Conservation (phyloP, 495 filamentous ascomycete genomes). For the Aspergillus saccharolyticus region DNA sequence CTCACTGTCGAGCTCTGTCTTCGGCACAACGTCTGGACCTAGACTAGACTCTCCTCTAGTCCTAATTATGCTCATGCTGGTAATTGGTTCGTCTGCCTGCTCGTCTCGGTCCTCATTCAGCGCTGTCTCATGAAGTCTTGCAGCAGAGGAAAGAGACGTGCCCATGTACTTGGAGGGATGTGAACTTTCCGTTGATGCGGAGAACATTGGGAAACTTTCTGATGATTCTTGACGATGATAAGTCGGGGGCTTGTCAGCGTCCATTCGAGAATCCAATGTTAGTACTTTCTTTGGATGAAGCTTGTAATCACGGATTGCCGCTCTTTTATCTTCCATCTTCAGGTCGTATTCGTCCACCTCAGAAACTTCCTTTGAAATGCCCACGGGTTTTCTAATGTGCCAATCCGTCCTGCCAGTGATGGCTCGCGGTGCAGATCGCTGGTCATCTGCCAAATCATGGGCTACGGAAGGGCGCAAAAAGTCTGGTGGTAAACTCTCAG, state of each 20-base stretch:
- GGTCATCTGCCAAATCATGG: conserved; percentile 28
- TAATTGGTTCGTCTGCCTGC: conserved; percentile 11
- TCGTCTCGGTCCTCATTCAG: conserved; percentile 9
- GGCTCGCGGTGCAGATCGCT: conserved; percentile 42
- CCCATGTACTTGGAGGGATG: conserved; percentile 41
- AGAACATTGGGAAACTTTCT: conserved; percentile 80
- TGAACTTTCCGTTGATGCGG: conserved; percentile 63
- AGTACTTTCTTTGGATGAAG: conserved; percentile 40
- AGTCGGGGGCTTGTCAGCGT: conserved; percentile 30
- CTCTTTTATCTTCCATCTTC: conserved; percentile 38
- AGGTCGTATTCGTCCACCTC: conserved; percentile 44
- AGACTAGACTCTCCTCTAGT: conserved; percentile 23
- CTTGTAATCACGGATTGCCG: conserved; percentile 44
- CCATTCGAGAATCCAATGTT: conserved; percentile 36
- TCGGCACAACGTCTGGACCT: conserved; percentile 10
- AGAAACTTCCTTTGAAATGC: conserved; percentile 22
- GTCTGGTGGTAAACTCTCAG: conserved; percentile 18
- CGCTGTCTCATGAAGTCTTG: conserved; percentile 16
- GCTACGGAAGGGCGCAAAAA: conserved; percentile 19
- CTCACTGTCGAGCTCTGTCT: conserved; percentile 24
- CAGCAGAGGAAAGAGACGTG: conserved; percentile 38
- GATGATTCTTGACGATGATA: conserved; percentile 66
- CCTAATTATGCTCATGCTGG: conserved; percentile 6
- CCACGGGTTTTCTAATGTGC: conserved; percentile 27
- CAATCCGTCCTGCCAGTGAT: conserved; percentile 42